phyloP scores from a whole-genome alignment of 192 early-diverging fungal genomes.

The Backusella sp. region DNA sequence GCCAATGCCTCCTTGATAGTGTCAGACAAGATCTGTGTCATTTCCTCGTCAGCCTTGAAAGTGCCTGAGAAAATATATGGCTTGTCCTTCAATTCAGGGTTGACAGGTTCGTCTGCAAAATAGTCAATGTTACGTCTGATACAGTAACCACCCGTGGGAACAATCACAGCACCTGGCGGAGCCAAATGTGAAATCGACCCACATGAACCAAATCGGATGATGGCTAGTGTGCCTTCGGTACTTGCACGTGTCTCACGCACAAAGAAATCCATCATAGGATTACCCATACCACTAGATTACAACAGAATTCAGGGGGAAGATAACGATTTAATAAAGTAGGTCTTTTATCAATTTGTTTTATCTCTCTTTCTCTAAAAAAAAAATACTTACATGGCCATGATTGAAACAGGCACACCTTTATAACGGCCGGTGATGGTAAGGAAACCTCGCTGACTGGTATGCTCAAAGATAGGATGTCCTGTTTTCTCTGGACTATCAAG shows the following conservation, averaged over 20 bases:
- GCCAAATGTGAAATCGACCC: constrained; percentile 62
- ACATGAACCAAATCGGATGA: constrained; percentile 87
- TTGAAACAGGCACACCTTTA: constrained; percentile 68
- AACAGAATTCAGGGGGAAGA: not conserved
- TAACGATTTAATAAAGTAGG: not conserved
- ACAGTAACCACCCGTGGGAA: constrained; percentile 57
- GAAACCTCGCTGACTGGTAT: constrained; percentile 74
- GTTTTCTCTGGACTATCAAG: constrained; percentile 52
- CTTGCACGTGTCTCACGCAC: constrained; percentile 84
- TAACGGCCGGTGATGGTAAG: constrained; percentile 85
- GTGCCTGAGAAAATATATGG: constrained; percentile 70
- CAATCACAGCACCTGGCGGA: constrained; percentile 62
- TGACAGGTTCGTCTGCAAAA: constrained; percentile 47
- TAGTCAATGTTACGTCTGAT: constrained; percentile 67
- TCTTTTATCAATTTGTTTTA: not conserved
- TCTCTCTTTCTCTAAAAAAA: too few species aligned
- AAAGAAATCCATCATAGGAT: constrained; percentile 90
- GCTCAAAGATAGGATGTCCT: constrained; percentile 43
- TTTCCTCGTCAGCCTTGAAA: constrained; percentile 56
- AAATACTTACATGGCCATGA: constrained; percentile 72
- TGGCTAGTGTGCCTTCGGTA: constrained; percentile 69
- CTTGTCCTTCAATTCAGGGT: constrained; percentile 3
- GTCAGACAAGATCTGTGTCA: constrained; percentile 42
- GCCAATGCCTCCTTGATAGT: constrained; percentile 39
- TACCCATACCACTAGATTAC: constrained; percentile 54